These are phyloP conservation scores for Cryptococcus sp. DNA, from an alignment of 1,284 basidiomycete species.

Conservation along the genomic window DNA sequence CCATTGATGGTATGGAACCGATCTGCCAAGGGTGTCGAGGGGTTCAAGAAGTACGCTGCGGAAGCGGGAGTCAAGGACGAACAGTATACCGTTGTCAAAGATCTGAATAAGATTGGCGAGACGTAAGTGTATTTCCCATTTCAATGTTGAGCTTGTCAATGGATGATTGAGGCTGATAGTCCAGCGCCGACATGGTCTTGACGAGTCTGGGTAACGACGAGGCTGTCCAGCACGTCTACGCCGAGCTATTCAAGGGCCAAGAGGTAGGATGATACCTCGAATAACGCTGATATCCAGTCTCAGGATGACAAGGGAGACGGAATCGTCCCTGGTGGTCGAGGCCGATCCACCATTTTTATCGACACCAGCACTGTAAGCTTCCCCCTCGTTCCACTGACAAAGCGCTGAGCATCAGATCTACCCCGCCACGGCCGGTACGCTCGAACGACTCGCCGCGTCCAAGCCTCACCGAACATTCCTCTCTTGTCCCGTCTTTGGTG, in stretches of 20 bases:
- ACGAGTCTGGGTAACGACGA: conserved; percentile 69
- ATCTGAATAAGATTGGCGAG: conserved; percentile 39
- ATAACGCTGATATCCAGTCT: conserved; percentile 9
- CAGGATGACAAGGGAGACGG: conserved; percentile 40
- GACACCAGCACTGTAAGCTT: conserved; percentile 68
- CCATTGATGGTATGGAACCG: conserved; percentile 47
- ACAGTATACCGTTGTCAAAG: conserved; percentile 31
- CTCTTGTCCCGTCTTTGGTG: conserved; percentile 74
- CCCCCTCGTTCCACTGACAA: not conserved
- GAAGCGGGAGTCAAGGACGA: conserved; percentile 24
- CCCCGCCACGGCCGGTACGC: conserved; percentile 65
- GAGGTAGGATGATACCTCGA: conserved; percentile 36
- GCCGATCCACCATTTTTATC: conserved; percentile 64
- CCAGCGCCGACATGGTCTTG: conserved; percentile 71
- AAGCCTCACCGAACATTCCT: conserved; percentile 63
- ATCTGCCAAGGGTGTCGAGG: conserved; percentile 27
- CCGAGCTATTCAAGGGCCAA: conserved; percentile 58
- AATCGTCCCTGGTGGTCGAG: conserved; percentile 35
- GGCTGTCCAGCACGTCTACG: conserved; percentile 65
- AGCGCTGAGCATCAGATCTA: conserved; percentile 52
- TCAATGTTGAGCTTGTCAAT: not conserved
- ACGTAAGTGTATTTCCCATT: conserved; percentile 23
- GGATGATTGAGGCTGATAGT: not conserved
- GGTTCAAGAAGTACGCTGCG: conserved; percentile 35
- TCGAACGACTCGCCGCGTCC: conserved; percentile 63